Percentiles rank a stretch among this genome's conserved stretches.
Evolutionary conservation across 192 early-diverging fungal genomes (phyloP).

Genomic region (Entrophospora sp.): DNA sequence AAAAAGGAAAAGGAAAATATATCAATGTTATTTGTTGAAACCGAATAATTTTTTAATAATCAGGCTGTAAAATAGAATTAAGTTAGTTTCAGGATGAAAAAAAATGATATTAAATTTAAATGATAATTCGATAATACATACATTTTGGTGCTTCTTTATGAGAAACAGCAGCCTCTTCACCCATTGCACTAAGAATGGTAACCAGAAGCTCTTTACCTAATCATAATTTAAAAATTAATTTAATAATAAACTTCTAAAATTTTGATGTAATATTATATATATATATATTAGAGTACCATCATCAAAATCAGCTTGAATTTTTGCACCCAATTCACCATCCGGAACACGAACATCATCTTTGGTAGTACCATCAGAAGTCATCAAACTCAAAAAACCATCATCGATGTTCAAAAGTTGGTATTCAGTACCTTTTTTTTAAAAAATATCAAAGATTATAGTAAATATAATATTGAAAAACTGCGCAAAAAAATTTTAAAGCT

Average conservation of each 20-base stretch:
- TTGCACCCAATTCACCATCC: conserved; percentile 69
- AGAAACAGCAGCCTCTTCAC: conserved; percentile 78
- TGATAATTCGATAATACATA: too few species aligned
- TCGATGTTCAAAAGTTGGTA: conserved; percentile 75
- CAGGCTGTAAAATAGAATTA: too few species aligned
- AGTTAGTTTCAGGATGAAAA: too few species aligned
- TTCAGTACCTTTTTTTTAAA: conserved; percentile 36
- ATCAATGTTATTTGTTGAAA: too few species aligned
- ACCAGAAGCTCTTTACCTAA: conserved; percentile 73
- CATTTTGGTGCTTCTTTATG: conserved; percentile 67
- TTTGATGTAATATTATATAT: conserved; percentile 19
- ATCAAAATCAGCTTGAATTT: conserved; percentile 65
- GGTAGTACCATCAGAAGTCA: conserved; percentile 64
- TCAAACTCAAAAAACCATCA: conserved; percentile 82
- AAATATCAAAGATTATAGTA: not conserved
- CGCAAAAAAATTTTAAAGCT: not conserved
- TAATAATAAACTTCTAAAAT: not conserved
- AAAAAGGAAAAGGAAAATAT: too few species aligned
- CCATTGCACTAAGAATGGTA: conserved; percentile 84
- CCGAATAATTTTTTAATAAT: too few species aligned
- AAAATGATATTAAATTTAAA: too few species aligned
- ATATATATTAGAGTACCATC: too few species aligned
- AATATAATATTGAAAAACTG: not conserved
- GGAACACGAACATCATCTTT: conserved; percentile 98
- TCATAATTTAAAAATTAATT: not conserved